Base-by-base conservation (phyloP, 176 grass and related monocot species). In the Phoenix roebelenii region DNA sequence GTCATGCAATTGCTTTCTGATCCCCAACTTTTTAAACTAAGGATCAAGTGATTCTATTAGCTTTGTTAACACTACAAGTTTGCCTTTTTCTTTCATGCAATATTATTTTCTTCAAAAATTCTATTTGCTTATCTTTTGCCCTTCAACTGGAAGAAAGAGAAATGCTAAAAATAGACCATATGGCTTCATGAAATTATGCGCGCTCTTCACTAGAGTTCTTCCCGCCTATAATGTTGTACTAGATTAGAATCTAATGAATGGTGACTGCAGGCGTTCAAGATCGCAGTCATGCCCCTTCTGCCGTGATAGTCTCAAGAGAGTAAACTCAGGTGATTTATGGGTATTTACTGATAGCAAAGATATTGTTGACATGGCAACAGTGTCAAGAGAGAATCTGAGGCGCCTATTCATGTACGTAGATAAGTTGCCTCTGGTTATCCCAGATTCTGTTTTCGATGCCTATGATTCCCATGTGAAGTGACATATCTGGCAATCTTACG, bases 381-480 rank as follows among this genome's bases (percentile, higher is more conserved):
- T 95, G 18, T 83, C 76, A 1, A 87, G 71, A 61, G 91, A 90
- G 24, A 90, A 90, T 70, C 70, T 90, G 23, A 78, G 80, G 57
- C 77, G 77, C 18, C 18, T 95, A 16, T 90, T 90, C 54, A 73
- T 66, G 52, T 87, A 95, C 68, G 71, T 87, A 22, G 83, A 95
- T 12, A 95, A 95, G 68, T 74, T 95, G 66, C 91, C 91, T 20
- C 74, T 90, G 1, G 68, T 90, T 25, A 55, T 85, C 1, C 86
- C 78, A 39, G 83, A 90, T 15, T 80, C 81, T 53, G 79, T 87
- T 61, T 81, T 90, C 22, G 79, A 95, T 26, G 56, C 86, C 57
- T 87, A 90, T 67, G 91, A 95, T 82, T 87, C 91, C 63, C 91
- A 95, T 82, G 86, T 95, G 77, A 95, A 87, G 65, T 96, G 80